Evolutionary conservation across 257 asterid species (phyloP).

Genomic region (Nicotiana sylvestris): DNA sequence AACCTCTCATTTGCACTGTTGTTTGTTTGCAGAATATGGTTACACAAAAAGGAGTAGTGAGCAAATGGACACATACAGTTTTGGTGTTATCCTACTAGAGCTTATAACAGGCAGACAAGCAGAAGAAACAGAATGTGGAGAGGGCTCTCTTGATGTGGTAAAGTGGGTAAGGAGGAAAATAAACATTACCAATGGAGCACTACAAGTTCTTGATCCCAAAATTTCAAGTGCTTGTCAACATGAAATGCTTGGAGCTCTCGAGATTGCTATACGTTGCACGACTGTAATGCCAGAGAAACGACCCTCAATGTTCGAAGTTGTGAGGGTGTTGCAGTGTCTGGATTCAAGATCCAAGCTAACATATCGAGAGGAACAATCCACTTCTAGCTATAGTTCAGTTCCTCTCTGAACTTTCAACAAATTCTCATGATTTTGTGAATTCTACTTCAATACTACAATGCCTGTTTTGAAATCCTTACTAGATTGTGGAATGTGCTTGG

Average conservation of each 20-base stretch:
- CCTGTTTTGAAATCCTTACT: neutral
- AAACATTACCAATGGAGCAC: constrained; percentile 56
- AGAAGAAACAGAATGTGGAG: constrained; percentile 29
- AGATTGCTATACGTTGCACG: constrained; percentile 59
- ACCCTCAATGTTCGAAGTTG: constrained; percentile 65
- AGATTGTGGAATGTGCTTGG: neutral
- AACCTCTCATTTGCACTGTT: neutral
- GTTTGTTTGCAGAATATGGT: constrained; percentile 45
- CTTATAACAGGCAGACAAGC: constrained; percentile 68
- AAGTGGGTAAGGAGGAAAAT: constrained; percentile 84
- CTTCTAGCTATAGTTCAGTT: constrained; percentile 32
- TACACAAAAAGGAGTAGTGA: constrained; percentile 66
- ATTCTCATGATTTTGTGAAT: constrained; percentile 11
- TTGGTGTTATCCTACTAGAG: constrained; percentile 70
- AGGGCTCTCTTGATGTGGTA: constrained; percentile 50
- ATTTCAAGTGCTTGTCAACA: constrained; percentile 39
- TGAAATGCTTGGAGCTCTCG: constrained; percentile 62
- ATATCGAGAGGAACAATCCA: constrained; percentile 20
- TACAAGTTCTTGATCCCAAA: constrained; percentile 57
- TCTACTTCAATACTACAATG: neutral
- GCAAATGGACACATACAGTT: constrained; percentile 60
- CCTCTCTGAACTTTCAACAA: constrained; percentile 30
- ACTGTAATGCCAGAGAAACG: constrained; percentile 68
- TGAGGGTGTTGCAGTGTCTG: constrained; percentile 46
- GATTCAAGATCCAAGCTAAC: constrained; percentile 28